Conservation (phyloP, 352 stramenopile species). For the Phytophthora cactorum region DNA sequence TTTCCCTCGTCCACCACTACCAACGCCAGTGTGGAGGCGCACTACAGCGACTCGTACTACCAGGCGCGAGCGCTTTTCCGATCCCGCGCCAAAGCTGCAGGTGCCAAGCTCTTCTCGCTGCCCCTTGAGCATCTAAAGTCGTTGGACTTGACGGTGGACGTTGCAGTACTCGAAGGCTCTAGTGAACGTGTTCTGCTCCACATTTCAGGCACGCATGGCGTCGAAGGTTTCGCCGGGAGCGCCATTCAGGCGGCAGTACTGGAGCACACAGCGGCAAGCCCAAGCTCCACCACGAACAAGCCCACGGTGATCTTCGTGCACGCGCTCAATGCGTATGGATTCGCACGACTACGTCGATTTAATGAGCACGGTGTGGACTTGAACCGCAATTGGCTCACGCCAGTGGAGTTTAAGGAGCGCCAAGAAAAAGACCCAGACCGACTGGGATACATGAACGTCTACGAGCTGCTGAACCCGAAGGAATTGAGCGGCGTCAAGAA, state of each 20-base stretch:
- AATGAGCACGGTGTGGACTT: slow-evolving; percentile 96
- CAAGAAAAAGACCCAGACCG: slow-evolving; percentile 73
- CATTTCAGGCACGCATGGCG: slow-evolving; percentile 82
- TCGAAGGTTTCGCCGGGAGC: slow-evolving; percentile 86
- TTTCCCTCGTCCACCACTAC: neutral
- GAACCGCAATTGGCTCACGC: slow-evolving; percentile 91
- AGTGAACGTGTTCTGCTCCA: slow-evolving; percentile 70
- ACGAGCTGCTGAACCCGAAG: slow-evolving; percentile 71
- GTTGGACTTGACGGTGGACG: slow-evolving; percentile 71
- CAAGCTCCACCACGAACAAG: slow-evolving; percentile 11
- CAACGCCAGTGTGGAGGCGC: slow-evolving; percentile 44
- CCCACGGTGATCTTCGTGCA: slow-evolving; percentile 93
- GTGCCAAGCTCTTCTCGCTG: slow-evolving; percentile 53
- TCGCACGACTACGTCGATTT: slow-evolving; percentile 84
- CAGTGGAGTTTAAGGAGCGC: slow-evolving; percentile 53
- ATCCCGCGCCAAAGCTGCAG: slow-evolving; percentile 35
- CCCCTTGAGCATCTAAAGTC: slow-evolving; percentile 45
- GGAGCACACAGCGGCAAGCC: slow-evolving; percentile 22
- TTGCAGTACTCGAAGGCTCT: slow-evolving; percentile 59
- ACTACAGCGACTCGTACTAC: slow-evolving; percentile 75
- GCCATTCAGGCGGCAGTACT: slow-evolving; percentile 75
- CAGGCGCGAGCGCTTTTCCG: slow-evolving; percentile 68
- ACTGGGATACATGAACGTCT: slow-evolving; percentile 79
- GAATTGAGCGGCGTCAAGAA: slow-evolving; percentile 31
- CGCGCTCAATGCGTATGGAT: slow-evolving; percentile 93